A percentile compares a stretch with the other conserved stretches of the same genome.
These are phyloP conservation scores for Amaranthus palmeri DNA, from an alignment of 148 eudicot species.

Conservation along the genomic window DNA sequence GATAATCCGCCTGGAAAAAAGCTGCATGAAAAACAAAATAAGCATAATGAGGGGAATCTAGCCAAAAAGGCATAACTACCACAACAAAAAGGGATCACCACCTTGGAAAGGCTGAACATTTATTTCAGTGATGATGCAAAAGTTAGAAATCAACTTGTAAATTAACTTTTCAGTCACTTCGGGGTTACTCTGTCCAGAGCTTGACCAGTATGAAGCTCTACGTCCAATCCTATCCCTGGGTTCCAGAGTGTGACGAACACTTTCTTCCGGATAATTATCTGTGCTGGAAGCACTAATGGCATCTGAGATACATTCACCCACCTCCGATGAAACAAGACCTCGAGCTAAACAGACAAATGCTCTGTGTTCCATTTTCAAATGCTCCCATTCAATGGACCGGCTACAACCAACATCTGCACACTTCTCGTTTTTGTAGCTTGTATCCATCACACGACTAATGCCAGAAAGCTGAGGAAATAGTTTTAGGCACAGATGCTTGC, in stretches of 20 bases:
- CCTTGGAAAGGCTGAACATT: constrained; percentile 73
- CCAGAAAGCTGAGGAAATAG: constrained; percentile 54
- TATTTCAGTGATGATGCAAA: constrained; percentile 66
- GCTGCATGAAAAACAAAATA: constrained; percentile 36
- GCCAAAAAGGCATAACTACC: not conserved
- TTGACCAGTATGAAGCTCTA: constrained; percentile 77
- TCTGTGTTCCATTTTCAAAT: constrained; percentile 46
- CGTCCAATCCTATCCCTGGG: constrained; percentile 48
- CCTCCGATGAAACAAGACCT: constrained; percentile 37
- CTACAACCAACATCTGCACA: constrained; percentile 38
- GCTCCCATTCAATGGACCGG: constrained; percentile 36
- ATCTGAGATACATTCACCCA: constrained; percentile 45
- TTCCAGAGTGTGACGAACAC: constrained; percentile 60
- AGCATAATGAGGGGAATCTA: constrained; percentile 14
- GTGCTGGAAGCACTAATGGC: constrained; percentile 87
- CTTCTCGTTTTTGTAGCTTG: constrained; percentile 16
- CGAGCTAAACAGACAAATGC: constrained; percentile 50
- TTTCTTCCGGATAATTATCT: constrained; percentile 72
- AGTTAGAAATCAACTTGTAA: constrained; percentile 48
- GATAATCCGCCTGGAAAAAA: constrained; percentile 53
- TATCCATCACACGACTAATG: constrained; percentile 32
- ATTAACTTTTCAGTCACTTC: constrained; percentile 62
- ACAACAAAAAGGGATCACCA: constrained; percentile 2
- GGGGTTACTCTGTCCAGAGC: constrained; percentile 67
- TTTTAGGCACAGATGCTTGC: constrained; percentile 60